These are phyloP conservation scores for Vitis rotundifolia DNA, from an alignment of 164 flowering plant species.

Conservation along the genomic window DNA sequence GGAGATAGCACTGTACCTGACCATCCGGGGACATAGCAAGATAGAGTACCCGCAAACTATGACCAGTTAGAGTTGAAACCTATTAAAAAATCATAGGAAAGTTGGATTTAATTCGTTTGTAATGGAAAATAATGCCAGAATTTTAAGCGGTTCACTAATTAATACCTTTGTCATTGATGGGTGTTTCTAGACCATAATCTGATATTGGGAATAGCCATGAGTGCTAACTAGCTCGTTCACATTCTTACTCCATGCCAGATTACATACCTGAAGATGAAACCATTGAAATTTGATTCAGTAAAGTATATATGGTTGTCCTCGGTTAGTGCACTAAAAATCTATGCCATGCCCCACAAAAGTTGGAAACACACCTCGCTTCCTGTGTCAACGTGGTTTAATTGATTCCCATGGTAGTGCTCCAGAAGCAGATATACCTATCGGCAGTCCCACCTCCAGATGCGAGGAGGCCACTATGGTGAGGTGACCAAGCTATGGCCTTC, in stretches of 20 bases:
- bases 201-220: conserved; percentile 97
- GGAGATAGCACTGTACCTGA: conserved; percentile 50
- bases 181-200: conserved; percentile 98
- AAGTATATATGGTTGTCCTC: too few species aligned
- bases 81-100: conserved; percentile 10
- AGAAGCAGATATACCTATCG: conserved; percentile 92
- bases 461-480: conserved; percentile 87
- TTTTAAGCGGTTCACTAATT: too few species aligned
- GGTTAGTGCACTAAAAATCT: too few species aligned
- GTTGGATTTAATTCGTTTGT: too few species aligned
- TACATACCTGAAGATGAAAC: conserved; percentile 65
- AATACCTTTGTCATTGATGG: conserved; percentile 87
- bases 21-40: conserved; percentile 97
- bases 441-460: conserved; percentile 99
- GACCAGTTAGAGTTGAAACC: conserved; percentile 97
- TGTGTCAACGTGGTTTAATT: conserved; percentile 75
- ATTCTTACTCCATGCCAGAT: conserved; percentile 93
- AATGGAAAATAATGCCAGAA: too few species aligned
- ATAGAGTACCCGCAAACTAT: conserved; percentile 84
- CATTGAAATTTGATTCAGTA: not conserved
- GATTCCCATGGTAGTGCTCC: conserved; percentile 94
- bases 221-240: conserved; percentile 97
- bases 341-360: not conserved
- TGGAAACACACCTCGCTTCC: conserved; percentile 77
- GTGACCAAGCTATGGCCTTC: conserved; percentile 98